Evolutionary conservation across 208 protist genomes (phyloP).

Genomic region (Trypanosoma conorhini): DNA sequence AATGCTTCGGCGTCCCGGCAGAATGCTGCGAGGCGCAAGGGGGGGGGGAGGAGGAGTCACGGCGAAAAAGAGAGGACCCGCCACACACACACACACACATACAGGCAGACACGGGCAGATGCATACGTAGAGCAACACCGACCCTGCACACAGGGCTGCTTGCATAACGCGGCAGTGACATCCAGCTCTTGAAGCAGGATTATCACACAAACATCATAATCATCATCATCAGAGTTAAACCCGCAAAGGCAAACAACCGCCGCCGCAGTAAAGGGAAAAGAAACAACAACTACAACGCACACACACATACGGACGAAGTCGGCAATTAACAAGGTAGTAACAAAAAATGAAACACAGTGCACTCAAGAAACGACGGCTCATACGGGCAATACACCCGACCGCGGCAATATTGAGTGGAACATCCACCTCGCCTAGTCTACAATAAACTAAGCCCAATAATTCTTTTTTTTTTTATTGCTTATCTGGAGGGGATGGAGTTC

Average conservation of each 20-base stretch:
- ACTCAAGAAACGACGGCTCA: neutral
- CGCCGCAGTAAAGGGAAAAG: neutral
- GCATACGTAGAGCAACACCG: neutral
- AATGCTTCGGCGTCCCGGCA: too few species aligned
- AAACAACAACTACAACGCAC: neutral
- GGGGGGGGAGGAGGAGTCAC: neutral
- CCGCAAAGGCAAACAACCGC: conserved; percentile 1
- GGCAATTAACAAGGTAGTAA: conserved; percentile 1
- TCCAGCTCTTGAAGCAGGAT: neutral
- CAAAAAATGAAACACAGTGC: conserved; percentile 5
- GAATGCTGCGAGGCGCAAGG: neutral
- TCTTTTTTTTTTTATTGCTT: too few species aligned
- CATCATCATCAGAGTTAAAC: neutral
- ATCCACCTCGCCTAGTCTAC: too few species aligned
- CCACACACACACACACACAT: neutral
- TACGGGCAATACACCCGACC: too few species aligned
- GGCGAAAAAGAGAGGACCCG: neutral
- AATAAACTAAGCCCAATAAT: too few species aligned
- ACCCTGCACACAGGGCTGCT: neutral
- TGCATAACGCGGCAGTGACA: neutral
- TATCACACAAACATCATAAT: conserved; percentile 1
- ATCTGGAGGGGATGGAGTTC: too few species aligned
- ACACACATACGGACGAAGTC: neutral
- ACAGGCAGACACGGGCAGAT: conserved; percentile 5
- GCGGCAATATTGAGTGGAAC: too few species aligned